Evolutionary conservation across 2,329 filamentous ascomycete genomes (phyloP).

Genomic region (Penicillium sp.): DNA sequence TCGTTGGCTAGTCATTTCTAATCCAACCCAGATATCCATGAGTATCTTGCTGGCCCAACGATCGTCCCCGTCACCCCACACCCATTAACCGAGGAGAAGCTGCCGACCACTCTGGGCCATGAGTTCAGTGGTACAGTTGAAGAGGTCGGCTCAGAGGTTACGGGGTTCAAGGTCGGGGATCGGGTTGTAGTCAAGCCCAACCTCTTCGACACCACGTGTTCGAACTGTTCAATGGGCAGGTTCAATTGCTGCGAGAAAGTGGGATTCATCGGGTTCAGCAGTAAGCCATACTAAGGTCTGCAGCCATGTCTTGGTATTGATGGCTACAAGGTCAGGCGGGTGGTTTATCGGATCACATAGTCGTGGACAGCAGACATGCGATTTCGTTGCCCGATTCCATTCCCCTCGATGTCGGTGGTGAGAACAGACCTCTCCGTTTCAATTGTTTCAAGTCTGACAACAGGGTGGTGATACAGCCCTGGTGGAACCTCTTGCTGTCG

Average conservation of each 20-base stretch:
- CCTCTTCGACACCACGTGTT: constrained; percentile 57
- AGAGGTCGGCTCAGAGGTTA: constrained; percentile 55
- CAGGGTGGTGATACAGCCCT: constrained; percentile 43
- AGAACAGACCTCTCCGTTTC: constrained; percentile 1
- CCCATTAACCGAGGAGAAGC: constrained; percentile 55
- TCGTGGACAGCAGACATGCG: constrained; percentile 21
- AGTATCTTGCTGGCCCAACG: constrained; percentile 51
- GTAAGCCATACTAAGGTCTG: constrained; percentile 16
- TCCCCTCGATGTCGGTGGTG: constrained; percentile 24
- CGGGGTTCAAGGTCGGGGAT: constrained; percentile 52
- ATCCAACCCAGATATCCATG: constrained; percentile 46
- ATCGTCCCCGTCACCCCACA: constrained; percentile 54
- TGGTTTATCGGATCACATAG: constrained; percentile 31
- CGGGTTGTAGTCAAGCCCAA: constrained; percentile 60
- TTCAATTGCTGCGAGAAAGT: constrained; percentile 59
- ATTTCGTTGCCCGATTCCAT: constrained; percentile 25
- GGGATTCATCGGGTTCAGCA: constrained; percentile 54
- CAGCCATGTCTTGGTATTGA: constrained; percentile 28
- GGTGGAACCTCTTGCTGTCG: constrained; percentile 62
- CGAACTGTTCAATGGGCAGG: constrained; percentile 52
- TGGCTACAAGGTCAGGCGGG: constrained; percentile 40
- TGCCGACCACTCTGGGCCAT: constrained; percentile 63
- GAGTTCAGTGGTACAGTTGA: constrained; percentile 62
- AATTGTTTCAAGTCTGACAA: not conserved
- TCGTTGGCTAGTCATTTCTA: not conserved